Base-by-base conservation (phyloP, 2,329 filamentous ascomycete species). In the Cladosporium oxysporum region DNA sequence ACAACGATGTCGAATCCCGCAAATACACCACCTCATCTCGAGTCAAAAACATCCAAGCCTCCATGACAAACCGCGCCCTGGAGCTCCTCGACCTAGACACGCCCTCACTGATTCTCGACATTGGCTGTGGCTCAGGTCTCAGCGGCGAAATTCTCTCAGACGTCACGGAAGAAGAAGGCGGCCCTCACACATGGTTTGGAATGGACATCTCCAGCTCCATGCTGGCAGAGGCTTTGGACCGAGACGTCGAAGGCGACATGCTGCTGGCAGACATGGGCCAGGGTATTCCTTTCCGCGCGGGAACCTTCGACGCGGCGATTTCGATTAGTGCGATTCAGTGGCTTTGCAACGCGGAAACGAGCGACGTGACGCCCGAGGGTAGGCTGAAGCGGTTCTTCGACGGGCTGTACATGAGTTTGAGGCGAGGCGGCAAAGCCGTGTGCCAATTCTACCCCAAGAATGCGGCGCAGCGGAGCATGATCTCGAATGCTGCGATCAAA, bases 361-460 rank as follows among this genome's bases (percentile, higher is more conserved):
- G 50, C 57, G 92, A 96, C 59, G 93, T 95, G 0, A 91, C 87
- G 0, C 91, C 93, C 0, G 86, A 90, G 31, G 92, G 91, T 0
- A 83, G 95, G 6, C 79, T 99, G 29, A 85, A 87, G 5, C 84
- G 94, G 53, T 99, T 99, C 76, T 99, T 99, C 78, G 92, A 96
- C 73, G 92, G 93, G 0, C 80, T 99, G 1, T 99, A 98, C 79
- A 91, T 92, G 0, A 89, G 88, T 67, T 80, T 99, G 69, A 88
- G 89, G 69, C 84, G 95, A 23, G 95, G 95, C 6, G 95, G 92
- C 1, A 86, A 92, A 44, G 95, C 95, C 0, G 94, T 98, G 16
- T 97, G 93, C 76, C 95, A 99, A 75, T 99, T 99, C 79, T 99
- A 99, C 77, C 95, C 95, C 2, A 97, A 97, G 81, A 98, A 99